phyloP scores from a whole-genome alignment of 2,329 filamentous ascomycete genomes.

The Penicillium sp. region DNA sequence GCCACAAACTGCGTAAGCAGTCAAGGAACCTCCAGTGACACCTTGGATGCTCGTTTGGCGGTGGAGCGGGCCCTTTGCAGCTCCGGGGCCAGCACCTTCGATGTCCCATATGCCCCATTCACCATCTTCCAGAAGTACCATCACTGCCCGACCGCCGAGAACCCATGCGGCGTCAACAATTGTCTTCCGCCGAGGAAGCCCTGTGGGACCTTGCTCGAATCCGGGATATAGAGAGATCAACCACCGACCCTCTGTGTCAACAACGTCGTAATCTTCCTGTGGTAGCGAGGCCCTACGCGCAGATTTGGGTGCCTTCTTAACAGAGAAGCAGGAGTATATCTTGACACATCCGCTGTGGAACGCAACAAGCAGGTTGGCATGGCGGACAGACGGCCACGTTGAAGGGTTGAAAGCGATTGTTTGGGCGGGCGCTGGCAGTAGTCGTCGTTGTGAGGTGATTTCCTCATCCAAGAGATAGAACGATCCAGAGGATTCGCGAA shows the following conservation, averaged over 20 bases:
- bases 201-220: conserved; percentile 37
- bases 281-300: conserved; percentile 31
- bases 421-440: conserved; percentile 52
- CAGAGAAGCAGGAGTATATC: conserved; percentile 57
- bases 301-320: conserved; percentile 26
- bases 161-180: conserved; percentile 51
- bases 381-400: conserved; percentile 53
- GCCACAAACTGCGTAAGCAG: conserved; percentile 45
- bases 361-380: conserved; percentile 57
- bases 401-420: conserved; percentile 57
- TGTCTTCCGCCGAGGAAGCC: conserved; percentile 39
- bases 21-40: conserved; percentile 43
- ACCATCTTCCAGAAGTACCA: conserved; percentile 48
- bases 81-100: conserved; percentile 46
- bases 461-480: conserved; percentile 37
- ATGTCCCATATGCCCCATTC: conserved; percentile 54
- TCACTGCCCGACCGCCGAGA: conserved; percentile 45
- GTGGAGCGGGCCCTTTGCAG: conserved; percentile 40
- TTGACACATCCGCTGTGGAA: conserved; percentile 58
- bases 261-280: conserved; percentile 33
- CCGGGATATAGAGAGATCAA: conserved; percentile 46
- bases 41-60: conserved; percentile 41
- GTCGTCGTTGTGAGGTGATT: conserved; percentile 48
- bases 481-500: conserved; percentile 28
- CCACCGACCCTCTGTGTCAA: conserved; percentile 44